Evolutionary conservation across 495 filamentous ascomycete genomes (phyloP), one percentile per base, ranked within the genome.

Genomic region (Penicillium paxilli): DNA sequence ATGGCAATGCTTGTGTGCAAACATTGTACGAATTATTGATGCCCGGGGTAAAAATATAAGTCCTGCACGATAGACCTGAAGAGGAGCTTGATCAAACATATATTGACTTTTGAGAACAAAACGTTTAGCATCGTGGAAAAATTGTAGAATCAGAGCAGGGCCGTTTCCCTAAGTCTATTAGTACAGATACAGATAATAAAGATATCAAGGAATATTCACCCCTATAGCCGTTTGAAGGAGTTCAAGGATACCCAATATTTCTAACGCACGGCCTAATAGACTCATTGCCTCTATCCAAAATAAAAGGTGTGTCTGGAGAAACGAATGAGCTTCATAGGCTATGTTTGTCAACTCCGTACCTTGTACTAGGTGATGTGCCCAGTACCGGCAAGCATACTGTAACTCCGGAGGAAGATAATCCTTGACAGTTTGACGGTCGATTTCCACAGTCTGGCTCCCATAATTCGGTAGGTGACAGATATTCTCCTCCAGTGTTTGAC

Each of bases 381-480:
- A n/a, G n/a, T n/a, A n/a, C n/a, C n/a, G n/a, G n/a, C n/a, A 59
- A 38, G 70, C 58, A 49, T 81, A 76, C 52, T 64, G 58, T 16
- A 73, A 28, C 33, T 67, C 64, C 26, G 62, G 7, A 41, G 66
- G 57, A 25, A 80, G 41, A 50, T 54, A 47, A 1, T 64, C 12
- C n/a, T 42, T 17, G 44, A 74, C 62, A 22, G 14, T 47, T 10
- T 49, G 19, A 24, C 6, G 9, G 47, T 65, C 41, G 30, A 77
- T 62, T 9, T 74, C 60, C 16, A 17, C 16, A 37, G 10, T 14
- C 16, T 37, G 33, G 33, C 12, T 37, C 33, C 33, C 33, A 37
- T 37, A n/a, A 37, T 17, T 37, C 16, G 33, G 33, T 17, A 73
- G 48, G 25, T 63, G 51, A 49, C 68, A 78, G 8, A 80, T 76